A percentile compares a stretch with the other conserved stretches of the same genome.
These are phyloP conservation scores for Allodekkera sacchari DNA, from an alignment of 805 yeast genomes.

Conservation along the genomic window DNA sequence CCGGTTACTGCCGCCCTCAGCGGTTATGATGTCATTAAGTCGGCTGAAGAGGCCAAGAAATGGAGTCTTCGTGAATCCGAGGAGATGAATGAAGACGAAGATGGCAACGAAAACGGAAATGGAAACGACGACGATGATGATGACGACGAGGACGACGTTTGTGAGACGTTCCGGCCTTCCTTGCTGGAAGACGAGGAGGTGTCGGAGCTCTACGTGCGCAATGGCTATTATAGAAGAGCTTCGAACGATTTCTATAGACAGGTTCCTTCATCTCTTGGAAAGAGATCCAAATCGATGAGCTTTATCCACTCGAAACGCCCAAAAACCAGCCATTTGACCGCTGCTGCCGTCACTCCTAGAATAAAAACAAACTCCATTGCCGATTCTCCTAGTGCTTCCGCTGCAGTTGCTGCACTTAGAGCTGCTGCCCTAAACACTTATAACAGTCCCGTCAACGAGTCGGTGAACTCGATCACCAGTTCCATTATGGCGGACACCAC, in stretches of 20 bases:
- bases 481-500: conserved; percentile 28
- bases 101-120: conserved; percentile 6
- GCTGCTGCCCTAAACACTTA: conserved; percentile 55
- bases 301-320: conserved; percentile 45
- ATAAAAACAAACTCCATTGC: conserved; percentile 44
- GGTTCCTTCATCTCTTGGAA: conserved; percentile 33
- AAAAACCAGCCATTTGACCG: conserved; percentile 38
- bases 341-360: conserved; percentile 80
- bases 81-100: conserved; percentile 5
- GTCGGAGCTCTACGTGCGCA: conserved; percentile 13
- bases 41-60: not conserved
- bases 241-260: conserved; percentile 27
- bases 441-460: conserved; percentile 26
- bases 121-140: conserved; percentile 25
- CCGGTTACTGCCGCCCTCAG: conserved; percentile 68
- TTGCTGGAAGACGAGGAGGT: conserved; percentile 30
- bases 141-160: conserved; percentile 33
- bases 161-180: conserved; percentile 21
- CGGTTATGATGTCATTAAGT: conserved; percentile 6
- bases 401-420: conserved; percentile 68
- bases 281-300: conserved; percentile 61
- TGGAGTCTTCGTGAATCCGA: conserved; percentile 7
- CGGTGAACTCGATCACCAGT: conserved; percentile 26
- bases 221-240: conserved; percentile 23
- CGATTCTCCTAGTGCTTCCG: conserved; percentile 56